Base-by-base conservation (phyloP, 768 basidiomycete genomes). In the Coprinopsis strossmayeri region DNA sequence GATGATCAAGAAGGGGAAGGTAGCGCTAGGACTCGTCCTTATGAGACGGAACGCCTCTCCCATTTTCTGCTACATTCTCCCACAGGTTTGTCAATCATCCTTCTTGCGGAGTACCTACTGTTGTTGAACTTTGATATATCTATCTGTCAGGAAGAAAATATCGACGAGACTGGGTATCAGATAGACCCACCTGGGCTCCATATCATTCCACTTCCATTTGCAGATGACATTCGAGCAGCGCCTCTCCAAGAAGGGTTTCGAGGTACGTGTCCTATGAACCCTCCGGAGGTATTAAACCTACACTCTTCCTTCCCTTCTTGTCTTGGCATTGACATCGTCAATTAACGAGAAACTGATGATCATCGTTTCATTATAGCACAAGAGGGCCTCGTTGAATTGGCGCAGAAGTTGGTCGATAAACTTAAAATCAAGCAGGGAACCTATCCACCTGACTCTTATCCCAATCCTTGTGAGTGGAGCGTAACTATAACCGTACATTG, bases 121-220 rank as follows among this genome's bases (percentile, higher is more conserved):
- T 35, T 45, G 26, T n/a, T n/a, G n/a, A n/a, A n/a, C n/a, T n/a
- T n/a, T n/a, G n/a, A n/a, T n/a, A 53, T 24, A 34, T 10, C 20
- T 5, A 34, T 35, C 37, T 35, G 11, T 13, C 53, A 93, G 83
- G 82, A 76, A 49, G 91, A 96, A 62, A 77, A 75, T 40, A 55
- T 68, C 27, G 82, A 85, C 57, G 79, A 82, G 26, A 76, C 74
- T 9, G 90, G 88, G 5, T 87, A 81, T 72, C 26, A 26, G 23
- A 81, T 78, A 45, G 83, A 87, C 34, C 91, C 96, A 27, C 81
- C 89, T 1, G 96, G 96, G 3, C 87, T 98, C 58, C 93, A 98
- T 64, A 71, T 98, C 44, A 85, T 97, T 50, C 86, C 87, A 13
- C 63, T 97, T n/a, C 94, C 95, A 0, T 99, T 88, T 61, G 87